Conservation (phyloP, 2,329 filamentous ascomycete species). For the Calonectria ilicicola region DNA sequence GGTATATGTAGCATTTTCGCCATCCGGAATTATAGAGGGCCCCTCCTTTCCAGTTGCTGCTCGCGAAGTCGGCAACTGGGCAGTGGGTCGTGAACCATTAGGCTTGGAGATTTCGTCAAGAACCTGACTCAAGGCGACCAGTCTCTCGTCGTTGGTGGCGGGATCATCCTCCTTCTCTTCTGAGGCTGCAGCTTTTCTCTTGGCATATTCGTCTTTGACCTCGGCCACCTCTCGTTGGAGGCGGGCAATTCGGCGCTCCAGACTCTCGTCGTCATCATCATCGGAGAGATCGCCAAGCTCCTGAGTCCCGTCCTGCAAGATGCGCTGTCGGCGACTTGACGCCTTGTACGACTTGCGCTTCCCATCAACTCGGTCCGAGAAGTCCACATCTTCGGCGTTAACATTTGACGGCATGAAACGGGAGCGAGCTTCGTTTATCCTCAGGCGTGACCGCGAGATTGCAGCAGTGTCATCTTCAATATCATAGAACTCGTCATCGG, state of each 20-base stretch:
- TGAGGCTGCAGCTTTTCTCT: constrained; percentile 61
- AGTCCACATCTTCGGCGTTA: constrained; percentile 83
- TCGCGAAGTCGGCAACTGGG: constrained; percentile 25
- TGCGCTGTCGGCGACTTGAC: constrained; percentile 74
- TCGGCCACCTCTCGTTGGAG: constrained; percentile 86
- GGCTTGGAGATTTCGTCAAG: constrained; percentile 72
- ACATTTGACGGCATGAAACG: constrained; percentile 82
- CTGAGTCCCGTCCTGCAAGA: constrained; percentile 72
- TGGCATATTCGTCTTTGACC: constrained; percentile 72
- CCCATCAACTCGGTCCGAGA: constrained; percentile 87
- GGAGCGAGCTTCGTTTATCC: constrained; percentile 82
- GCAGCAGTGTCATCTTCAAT: constrained; percentile 72
- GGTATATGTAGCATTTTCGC: constrained; percentile 66
- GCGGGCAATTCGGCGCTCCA: constrained; percentile 84
- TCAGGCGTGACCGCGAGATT: constrained; percentile 82
- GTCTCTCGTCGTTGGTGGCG: constrained; percentile 42
- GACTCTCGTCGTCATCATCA: constrained; percentile 77
- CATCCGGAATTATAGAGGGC: constrained; percentile 31
- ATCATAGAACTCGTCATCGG: constrained; percentile 73
- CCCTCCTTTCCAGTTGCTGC: constrained; percentile 27
- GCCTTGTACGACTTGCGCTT: constrained; percentile 88
- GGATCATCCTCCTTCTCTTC: constrained; percentile 63
- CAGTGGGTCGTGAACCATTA: constrained; percentile 25
- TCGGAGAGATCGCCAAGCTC: constrained; percentile 82
- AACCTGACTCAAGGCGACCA: constrained; percentile 77